phyloP scores from a whole-genome alignment of 1,139 yeast species.

The Magnusiomyces suaveolens region DNA sequence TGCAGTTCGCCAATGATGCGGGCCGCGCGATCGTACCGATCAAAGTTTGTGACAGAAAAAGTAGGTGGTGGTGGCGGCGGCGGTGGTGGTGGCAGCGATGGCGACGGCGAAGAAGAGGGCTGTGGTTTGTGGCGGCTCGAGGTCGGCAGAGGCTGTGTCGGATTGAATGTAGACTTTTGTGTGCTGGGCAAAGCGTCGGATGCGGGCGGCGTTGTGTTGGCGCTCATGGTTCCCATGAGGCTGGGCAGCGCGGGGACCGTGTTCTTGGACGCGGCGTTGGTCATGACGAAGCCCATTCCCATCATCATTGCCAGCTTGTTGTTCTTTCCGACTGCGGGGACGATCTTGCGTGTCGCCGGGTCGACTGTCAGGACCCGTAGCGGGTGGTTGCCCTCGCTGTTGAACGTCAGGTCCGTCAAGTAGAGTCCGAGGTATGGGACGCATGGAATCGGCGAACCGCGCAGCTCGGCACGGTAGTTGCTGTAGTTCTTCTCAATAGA shows the following conservation, averaged over 20 bases:
- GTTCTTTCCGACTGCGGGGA: background rate
- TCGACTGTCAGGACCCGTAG: conserved; percentile 36
- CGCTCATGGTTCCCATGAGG: no score
- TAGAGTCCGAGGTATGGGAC: conserved; percentile 83
- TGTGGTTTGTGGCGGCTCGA: no score
- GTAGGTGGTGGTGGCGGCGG: no score
- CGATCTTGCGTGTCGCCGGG: conserved; percentile 9
- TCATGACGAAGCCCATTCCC: conserved; percentile 22
- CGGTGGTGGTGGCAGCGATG: no score
- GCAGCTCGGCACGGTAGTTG: conserved; percentile 61
- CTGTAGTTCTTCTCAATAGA: conserved; percentile 79
- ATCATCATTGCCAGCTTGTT: background rate
- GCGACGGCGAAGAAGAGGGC: no score
- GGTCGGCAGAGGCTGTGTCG: no score
- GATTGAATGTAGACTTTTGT: no score
- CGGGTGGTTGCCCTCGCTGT: conserved; percentile 75
- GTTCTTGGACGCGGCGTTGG: no score
- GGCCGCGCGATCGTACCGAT: conserved; percentile 67
- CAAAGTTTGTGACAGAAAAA: conserved; percentile 60
- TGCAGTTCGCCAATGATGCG: conserved; percentile 70
- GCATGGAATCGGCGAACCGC: conserved; percentile 53
- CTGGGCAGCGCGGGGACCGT: no score
- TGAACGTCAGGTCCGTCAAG: conserved; percentile 78
- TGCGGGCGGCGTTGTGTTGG: no score
- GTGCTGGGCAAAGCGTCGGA: no score